Base-by-base conservation (phyloP, 2,329 filamentous ascomycete species). In the Colletotrichum tanaceti region DNA sequence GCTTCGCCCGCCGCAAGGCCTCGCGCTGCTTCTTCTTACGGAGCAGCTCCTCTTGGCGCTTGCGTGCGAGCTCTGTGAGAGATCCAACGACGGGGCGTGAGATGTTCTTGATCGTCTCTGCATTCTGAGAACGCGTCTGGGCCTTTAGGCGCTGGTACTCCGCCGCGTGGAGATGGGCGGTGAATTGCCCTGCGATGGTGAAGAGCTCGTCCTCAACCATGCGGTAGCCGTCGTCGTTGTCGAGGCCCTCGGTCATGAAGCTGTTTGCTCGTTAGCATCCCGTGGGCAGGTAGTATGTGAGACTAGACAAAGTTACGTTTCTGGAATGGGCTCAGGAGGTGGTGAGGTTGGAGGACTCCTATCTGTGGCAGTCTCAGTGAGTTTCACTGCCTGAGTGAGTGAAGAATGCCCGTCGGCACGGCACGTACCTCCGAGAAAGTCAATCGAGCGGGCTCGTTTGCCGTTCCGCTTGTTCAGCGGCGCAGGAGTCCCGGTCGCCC, bases 121-220 rank as follows among this genome's bases (percentile, higher is more conserved):
- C 84, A 71, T 89, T 89, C 58, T 85, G 84, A 11, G 81, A 75
- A 71, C 82, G 86, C 4, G 88, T 87, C 43, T 82, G 79, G 41
- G 81, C 79, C 76, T 91, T 91, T 52, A 93, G 84, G 4, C 90
- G 86, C 66, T 89, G 84, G 76, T 95, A 95, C 77, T 94, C 92
- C 18, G 89, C 91, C n/a, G 89, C 87, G 75, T 94, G 92, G 1
- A 95, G 84, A 76, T 94, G 91, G 5, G 86, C 85, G 0, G 92
- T 95, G 78, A 93, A 95, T 3, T 83, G 80, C 60, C 88, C 86
- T 0, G 92, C 92, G 0, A 89, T 87, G 18, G 85, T 80, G 22
- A 91, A 80, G 71, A 96, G 88, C 72, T 95, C 92, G 73, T 96
- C 93, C 77, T 95, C 93, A 0, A 96, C 93, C 91, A 95, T 94